Percentiles rank a stretch among this genome's conserved stretches.
These are phyloP conservation scores for Komagataella kurtzmanii DNA, from an alignment of 805 yeast species.

Conservation along the genomic window DNA sequence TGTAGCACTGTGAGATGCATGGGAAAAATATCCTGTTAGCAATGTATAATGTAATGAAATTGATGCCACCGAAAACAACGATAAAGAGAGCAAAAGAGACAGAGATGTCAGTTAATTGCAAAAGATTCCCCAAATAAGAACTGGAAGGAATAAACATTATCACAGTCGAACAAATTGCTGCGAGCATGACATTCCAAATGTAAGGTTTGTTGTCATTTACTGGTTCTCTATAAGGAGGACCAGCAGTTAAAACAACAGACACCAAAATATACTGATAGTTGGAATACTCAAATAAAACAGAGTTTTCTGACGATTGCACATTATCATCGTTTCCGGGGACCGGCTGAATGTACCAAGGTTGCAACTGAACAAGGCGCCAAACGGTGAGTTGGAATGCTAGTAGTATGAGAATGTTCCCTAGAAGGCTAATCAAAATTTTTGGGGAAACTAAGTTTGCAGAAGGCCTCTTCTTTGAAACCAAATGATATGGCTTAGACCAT, in stretches of 20 bases:
- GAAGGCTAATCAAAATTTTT: constrained; percentile 69
- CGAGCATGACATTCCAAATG: constrained; percentile 39
- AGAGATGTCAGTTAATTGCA: constrained; percentile 63
- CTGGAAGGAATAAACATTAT: constrained; percentile 43
- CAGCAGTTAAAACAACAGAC: constrained; percentile 77
- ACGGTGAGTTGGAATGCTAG: constrained; percentile 51
- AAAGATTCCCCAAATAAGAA: constrained; percentile 45
- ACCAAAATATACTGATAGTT: constrained; percentile 82
- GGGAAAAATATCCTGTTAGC: constrained; percentile 32
- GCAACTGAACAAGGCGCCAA: constrained; percentile 47
- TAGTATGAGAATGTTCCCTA: constrained; percentile 62
- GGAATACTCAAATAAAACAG: constrained; percentile 66
- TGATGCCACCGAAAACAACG: constrained; percentile 28
- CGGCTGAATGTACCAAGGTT: constrained; percentile 72
- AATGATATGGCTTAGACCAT: constrained; percentile 74
- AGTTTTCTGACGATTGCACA: constrained; percentile 82
- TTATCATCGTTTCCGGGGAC: constrained; percentile 71
- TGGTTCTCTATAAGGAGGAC: constrained; percentile 87
- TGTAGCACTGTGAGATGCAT: constrained; percentile 24
- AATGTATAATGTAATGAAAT: constrained; percentile 31
- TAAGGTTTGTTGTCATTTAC: constrained; percentile 58
- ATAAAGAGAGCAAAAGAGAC: constrained; percentile 35
- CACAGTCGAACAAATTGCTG: constrained; percentile 33
- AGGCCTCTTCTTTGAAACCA: constrained; percentile 62
- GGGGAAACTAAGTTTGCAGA: constrained; percentile 89